Base-by-base conservation (phyloP, 208 protist genomes). In the Naegleria lovaniensis region DNA sequence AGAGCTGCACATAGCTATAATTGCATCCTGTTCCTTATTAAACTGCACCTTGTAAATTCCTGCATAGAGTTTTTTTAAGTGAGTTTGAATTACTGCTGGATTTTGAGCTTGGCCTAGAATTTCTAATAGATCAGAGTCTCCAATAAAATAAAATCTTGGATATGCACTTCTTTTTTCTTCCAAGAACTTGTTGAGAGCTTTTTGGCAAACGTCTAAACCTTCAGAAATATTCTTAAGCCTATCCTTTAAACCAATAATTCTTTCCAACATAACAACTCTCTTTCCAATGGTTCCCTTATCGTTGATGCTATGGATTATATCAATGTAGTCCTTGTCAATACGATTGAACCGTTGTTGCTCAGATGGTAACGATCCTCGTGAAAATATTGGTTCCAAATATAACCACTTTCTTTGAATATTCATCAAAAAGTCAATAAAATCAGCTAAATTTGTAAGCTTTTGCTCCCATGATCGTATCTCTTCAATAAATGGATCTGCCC, bases 111-210 rank as follows among this genome's bases (percentile, higher is more conserved):
- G 97, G 25, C 97, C 97, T 7, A 99, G 93, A 91, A 99, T 99
- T 93, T 99, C 98, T 11, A 99, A 95, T 58, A 99, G 93, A 91
- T 99, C 98, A 91, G 99, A 98, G 94, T 99, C 98, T 93, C 98
- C 98, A 94, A 99, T 98, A 93, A 99, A 99, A 93, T 99, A 99
- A 93, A 99, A 99, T 76, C 98, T 95, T n/a, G 97, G 97, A 92
- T 98, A 98, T 91, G 95, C 94, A 91, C 97, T 96, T 39, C 98
- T 96, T 94, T 99, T 99, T 84, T 97, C 95, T 94, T 99, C 98
- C 39, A 99, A 95, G 94, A 98, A 99, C 90, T 98, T 95, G 92
- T 97, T 98, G 15, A 99, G 95, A 39, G 98, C 97, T 92, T 98
- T 97, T 92, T 99, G 97, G 92, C 98, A 99, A 25, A 96, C 95